phyloP scores from a whole-genome alignment of 352 stramenopile genomes.

The Globisporangium barbulae region DNA sequence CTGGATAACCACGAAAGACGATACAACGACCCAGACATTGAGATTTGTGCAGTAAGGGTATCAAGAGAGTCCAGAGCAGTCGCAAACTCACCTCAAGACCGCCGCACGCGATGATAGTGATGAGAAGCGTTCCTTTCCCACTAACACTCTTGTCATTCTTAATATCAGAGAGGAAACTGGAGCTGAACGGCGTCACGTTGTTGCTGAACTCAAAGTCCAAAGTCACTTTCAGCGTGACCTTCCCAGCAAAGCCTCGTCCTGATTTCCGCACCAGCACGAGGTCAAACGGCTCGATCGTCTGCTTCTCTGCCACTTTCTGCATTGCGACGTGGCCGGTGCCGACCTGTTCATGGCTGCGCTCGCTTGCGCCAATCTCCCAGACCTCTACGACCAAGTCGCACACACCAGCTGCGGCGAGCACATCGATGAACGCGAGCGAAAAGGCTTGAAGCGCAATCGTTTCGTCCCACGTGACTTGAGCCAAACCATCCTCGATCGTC shows the following conservation, averaged over 20 bases:
- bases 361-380: constrained; percentile 1
- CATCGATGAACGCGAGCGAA: not conserved
- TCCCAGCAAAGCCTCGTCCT: constrained; percentile 3
- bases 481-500: not conserved
- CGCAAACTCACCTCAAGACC: constrained; percentile 6
- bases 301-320: not conserved
- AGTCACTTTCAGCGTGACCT: not conserved
- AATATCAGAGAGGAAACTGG: not conserved
- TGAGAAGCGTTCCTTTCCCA: not conserved
- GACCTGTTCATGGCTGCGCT: not conserved
- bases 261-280: not conserved
- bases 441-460: not conserved
- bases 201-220: not conserved
- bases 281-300: not conserved
- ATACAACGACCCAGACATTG: not conserved
- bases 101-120: not conserved
- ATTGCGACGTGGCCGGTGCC: constrained; percentile 1
- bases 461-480: not conserved
- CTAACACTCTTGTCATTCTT: not conserved
- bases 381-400: constrained; percentile 11
- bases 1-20: not conserved
- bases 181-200: not conserved
- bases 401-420: not conserved
- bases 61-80: not conserved
- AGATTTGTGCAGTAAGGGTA: not conserved